A percentile compares a stretch with the other conserved stretches of the same genome.
Conservation (phyloP, 2,329 filamentous ascomycete genomes). For the Sporothrix humicola region DNA sequence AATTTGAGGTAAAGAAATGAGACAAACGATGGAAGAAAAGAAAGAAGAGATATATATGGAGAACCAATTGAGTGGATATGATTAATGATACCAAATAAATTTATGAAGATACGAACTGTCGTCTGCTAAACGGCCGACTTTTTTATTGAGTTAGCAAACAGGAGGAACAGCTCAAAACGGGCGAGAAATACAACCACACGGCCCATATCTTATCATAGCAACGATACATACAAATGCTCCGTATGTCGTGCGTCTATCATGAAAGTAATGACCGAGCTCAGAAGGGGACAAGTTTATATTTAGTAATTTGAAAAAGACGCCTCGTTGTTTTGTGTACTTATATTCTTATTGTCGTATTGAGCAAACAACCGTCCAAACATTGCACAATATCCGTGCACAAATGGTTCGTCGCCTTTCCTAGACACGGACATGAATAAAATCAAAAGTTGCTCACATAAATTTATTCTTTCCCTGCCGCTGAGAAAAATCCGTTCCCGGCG, state of each 20-base stretch:
- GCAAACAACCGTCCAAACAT: too few relatives aligned
- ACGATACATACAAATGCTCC: not conserved
- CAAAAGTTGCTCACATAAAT: too few relatives aligned
- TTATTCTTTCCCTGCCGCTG: too few relatives aligned
- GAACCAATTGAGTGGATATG: too few relatives aligned
- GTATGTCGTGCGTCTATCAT: slow-evolving; percentile 3
- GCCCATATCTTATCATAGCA: too few relatives aligned
- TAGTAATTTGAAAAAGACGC: not conserved
- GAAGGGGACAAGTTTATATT: not conserved
- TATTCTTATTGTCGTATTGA: not conserved
- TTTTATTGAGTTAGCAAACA: not conserved
- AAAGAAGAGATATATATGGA: not conserved
- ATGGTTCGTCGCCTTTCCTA: too few relatives aligned
- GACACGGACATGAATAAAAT: too few relatives aligned
- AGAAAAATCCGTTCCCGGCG: too few relatives aligned
- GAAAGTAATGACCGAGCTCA: not conserved
- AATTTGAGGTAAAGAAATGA: not conserved
- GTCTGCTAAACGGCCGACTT: not conserved
- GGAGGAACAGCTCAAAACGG: not conserved
- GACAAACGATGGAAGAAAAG: not conserved
- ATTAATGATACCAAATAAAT: not conserved
- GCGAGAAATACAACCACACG: not conserved
- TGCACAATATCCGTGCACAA: too few relatives aligned
- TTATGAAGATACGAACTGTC: not conserved
- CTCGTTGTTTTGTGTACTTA: not conserved